Conservation (phyloP, 176 grass and related monocot genomes). For the Aegilops umbellulata region DNA sequence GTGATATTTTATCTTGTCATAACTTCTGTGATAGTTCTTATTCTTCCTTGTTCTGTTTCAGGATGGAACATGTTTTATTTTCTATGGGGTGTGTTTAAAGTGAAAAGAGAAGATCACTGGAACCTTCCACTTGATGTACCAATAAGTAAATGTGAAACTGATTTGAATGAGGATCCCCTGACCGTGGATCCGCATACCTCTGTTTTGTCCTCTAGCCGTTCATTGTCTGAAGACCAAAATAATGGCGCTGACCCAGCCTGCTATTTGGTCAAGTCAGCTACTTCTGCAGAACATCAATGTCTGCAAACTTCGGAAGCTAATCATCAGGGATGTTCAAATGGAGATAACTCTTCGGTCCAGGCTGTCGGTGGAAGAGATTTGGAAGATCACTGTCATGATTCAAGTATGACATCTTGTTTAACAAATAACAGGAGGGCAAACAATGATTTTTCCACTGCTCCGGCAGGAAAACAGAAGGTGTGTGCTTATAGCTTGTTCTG, state of each 20-base stretch:
- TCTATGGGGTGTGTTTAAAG: slow-evolving; percentile 90
- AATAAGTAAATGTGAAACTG: slow-evolving; percentile 7
- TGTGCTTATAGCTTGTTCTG: neutral
- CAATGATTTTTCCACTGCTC: neutral
- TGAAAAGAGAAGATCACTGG: slow-evolving; percentile 34
- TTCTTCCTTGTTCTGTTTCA: slow-evolving; percentile 43
- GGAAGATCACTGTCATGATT: slow-evolving; percentile 31
- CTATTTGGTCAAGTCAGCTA: slow-evolving; percentile 17
- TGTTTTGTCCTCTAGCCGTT: slow-evolving; percentile 25
- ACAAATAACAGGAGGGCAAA: neutral
- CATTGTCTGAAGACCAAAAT: slow-evolving; percentile 23
- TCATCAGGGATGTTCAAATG: slow-evolving; percentile 31
- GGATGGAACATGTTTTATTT: slow-evolving; percentile 97
- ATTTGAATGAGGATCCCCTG: slow-evolving; percentile 33
- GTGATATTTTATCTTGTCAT: slow-evolving; percentile 31
- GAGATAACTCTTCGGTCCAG: slow-evolving; percentile 27
- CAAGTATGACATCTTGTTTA: slow-evolving; percentile 27
- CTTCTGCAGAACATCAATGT: slow-evolving; percentile 1
- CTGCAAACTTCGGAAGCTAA: slow-evolving; percentile 26
- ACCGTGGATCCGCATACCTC: slow-evolving; percentile 20
- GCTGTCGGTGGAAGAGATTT: slow-evolving; percentile 12
- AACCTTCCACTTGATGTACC: slow-evolving; percentile 31
- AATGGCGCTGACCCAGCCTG: neutral
- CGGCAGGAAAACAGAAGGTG: slow-evolving; percentile 27
- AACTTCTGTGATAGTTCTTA: slow-evolving; percentile 10